These are phyloP conservation scores for Erigeron philadelphicus DNA, from an alignment of 140 eudicot genomes.

Conservation along the genomic window DNA sequence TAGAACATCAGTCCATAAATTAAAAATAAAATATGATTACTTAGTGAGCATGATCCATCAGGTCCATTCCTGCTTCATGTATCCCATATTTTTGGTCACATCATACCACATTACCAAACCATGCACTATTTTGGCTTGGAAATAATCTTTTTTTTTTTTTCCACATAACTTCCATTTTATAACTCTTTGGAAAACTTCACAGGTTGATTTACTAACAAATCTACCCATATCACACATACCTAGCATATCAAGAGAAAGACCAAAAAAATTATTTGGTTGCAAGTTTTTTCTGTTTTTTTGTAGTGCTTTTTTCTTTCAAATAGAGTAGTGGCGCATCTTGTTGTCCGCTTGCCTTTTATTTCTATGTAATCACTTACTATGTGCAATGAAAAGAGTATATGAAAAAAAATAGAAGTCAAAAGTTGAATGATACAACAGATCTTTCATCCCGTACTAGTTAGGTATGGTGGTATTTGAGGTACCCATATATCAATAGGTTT, in stretches of 20 bases:
- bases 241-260: background rate
- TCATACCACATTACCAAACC: background rate
- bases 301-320: background rate
- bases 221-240: background rate
- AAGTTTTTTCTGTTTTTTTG: background rate
- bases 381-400: no score
- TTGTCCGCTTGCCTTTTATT: no score
- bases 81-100: conserved; percentile 1
- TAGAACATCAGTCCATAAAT: background rate
- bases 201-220: background rate
- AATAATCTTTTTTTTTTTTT: background rate
- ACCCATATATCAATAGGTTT: background rate
- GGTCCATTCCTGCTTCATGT: conserved; percentile 1
- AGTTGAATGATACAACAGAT: background rate
- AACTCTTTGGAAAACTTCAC: no score
- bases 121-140: background rate
- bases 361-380: no score
- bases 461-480: background rate
- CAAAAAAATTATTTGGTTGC: background rate
- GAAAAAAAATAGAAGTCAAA: background rate
- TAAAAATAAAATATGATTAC: background rate
- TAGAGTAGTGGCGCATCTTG: no score
- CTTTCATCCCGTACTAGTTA: background rate
- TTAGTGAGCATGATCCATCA: conserved; percentile 5
- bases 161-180: background rate